A percentile compares a stretch with the other conserved stretches of the same genome.
phyloP scores from a whole-genome alignment of 2,329 filamentous ascomycete species.

The Myrmaecium sp. region DNA sequence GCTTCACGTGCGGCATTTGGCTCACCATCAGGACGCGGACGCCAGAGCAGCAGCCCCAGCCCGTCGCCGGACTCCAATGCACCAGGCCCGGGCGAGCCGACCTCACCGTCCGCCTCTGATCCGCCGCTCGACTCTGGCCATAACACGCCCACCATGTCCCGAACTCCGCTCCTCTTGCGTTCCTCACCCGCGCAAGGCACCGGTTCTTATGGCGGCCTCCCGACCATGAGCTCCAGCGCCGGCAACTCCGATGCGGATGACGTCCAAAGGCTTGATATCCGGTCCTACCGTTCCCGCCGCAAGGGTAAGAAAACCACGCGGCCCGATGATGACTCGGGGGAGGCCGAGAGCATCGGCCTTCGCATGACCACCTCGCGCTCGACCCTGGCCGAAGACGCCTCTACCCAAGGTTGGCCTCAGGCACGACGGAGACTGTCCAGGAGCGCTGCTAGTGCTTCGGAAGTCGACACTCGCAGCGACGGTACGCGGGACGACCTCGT shows the following conservation, averaged over 20 bases:
- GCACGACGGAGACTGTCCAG: too few species aligned
- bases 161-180: conserved; percentile 39
- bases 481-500: too few species aligned
- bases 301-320: conserved; percentile 2
- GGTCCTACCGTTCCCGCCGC: conserved; percentile 7
- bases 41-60: too few species aligned
- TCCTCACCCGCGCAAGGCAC: conserved; percentile 44
- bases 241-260: conserved; percentile 17
- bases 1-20: too few species aligned
- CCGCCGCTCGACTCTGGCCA: neutral
- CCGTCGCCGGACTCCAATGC: too few species aligned
- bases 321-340: conserved; percentile 3
- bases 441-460: too few species aligned
- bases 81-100: neutral
- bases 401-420: too few species aligned
- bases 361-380: neutral
- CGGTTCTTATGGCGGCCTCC: conserved; percentile 43
- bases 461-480: too few species aligned
- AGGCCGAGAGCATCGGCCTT: conserved; percentile 3
- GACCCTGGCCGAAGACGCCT: conserved; percentile 2
- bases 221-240: conserved; percentile 20
- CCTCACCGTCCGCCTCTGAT: neutral
- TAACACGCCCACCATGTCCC: conserved; percentile 23
- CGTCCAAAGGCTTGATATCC: conserved; percentile 5
- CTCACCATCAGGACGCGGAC: too few species aligned